Conservation (phyloP, 202 grass and related monocot species). For the Carex sylvatica region DNA sequence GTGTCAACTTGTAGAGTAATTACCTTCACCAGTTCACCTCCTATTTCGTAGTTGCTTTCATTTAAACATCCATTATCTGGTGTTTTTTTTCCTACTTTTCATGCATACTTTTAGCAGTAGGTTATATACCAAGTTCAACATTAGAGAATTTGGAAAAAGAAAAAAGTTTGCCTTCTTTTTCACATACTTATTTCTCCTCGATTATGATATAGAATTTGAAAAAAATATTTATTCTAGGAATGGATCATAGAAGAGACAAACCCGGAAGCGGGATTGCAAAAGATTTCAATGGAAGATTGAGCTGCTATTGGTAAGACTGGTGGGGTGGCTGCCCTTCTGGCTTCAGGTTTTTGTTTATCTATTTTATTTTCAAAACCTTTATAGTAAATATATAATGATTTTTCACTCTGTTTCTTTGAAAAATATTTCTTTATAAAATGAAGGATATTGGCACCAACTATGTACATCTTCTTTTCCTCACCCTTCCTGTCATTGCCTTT, state of each 20-base stretch:
- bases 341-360: conserved; percentile 35
- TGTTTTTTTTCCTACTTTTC: too few species aligned
- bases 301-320: conserved; percentile 85
- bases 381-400: not conserved
- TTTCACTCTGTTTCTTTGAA: not conserved
- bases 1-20: too few species aligned
- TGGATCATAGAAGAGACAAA: conserved; percentile 36
- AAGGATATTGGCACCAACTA: conserved; percentile 90
- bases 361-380: not conserved
- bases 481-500: conserved; percentile 84
- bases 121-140: not conserved
- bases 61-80: too few species aligned
- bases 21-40: too few species aligned
- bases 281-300: conserved; percentile 61
- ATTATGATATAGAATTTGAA: not conserved
- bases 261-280: conserved; percentile 55
- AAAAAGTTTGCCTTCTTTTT: not conserved
- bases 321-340: conserved; percentile 44
- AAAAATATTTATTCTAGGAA: conserved; percentile 24
- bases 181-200: not conserved
- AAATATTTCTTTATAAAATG: conserved; percentile 5
- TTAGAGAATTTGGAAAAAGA: not conserved
- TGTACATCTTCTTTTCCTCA: conserved; percentile 93
- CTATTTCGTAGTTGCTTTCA: too few species aligned
- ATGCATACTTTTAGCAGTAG: not conserved